phyloP scores from a whole-genome alignment of 768 basidiomycete species.

The Rhodosporidiobolus sp. region DNA sequence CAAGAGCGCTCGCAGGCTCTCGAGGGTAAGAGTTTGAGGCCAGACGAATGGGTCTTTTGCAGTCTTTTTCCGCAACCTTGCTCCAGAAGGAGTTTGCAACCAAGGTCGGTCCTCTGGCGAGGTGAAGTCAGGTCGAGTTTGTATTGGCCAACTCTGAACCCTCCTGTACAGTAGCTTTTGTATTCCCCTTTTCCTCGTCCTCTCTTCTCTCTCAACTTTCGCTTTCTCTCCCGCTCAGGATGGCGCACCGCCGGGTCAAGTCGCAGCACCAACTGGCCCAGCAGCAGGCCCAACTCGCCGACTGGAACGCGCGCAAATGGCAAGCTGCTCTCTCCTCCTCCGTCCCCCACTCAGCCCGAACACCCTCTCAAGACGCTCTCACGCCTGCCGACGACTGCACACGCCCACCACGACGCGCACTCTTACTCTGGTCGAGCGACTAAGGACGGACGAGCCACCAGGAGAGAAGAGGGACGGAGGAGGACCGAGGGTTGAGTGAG shows the following conservation, averaged over 20 bases:
- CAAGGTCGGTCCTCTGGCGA: too few species aligned
- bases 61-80: too few species aligned
- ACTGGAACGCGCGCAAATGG: conserved; percentile 24
- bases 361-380: background rate
- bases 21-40: too few species aligned
- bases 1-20: too few species aligned
- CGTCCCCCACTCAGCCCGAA: background rate
- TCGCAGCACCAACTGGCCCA: conserved; percentile 10
- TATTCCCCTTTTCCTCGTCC: background rate
- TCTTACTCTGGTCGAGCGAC: too few species aligned
- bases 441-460: too few species aligned
- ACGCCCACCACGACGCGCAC: too few species aligned
- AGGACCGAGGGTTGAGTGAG: background rate
- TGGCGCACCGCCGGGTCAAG: conserved; percentile 3
- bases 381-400: too few species aligned
- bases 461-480: background rate
- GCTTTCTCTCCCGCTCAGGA: background rate
- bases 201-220: background rate
- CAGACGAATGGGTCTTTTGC: too few species aligned
- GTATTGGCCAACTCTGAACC: too few species aligned
- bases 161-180: background rate
- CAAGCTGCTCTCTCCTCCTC: conserved; percentile 1
- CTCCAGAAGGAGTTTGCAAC: too few species aligned
- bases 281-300: conserved; percentile 15
- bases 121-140: too few species aligned